These are phyloP conservation scores for Acidiella bohemica DNA, from an alignment of 495 filamentous ascomycete species.

Conservation along the genomic window DNA sequence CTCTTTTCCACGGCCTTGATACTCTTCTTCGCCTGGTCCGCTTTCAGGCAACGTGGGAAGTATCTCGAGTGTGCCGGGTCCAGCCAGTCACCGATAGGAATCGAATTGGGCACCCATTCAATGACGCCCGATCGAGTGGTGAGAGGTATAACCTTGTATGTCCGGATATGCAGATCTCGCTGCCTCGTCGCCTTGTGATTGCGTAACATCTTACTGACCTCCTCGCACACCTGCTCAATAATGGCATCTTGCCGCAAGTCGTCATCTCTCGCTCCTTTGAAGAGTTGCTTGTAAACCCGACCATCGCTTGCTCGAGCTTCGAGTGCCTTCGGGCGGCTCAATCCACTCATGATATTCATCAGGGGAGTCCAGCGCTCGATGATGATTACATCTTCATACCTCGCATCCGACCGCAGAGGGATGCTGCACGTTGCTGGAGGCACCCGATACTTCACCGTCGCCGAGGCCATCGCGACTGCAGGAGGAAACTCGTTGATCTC, in stretches of 20 bases:
- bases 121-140: slow-evolving; percentile 79
- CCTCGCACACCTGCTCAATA: slow-evolving; percentile 98
- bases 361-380: slow-evolving; percentile 53
- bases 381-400: slow-evolving; percentile 64
- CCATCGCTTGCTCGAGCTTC: slow-evolving; percentile 67
- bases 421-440: slow-evolving; percentile 87
- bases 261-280: slow-evolving; percentile 90
- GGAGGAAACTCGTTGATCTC: slow-evolving; percentile 48
- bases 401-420: slow-evolving; percentile 51
- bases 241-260: slow-evolving; percentile 98
- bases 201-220: slow-evolving; percentile 80
- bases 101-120: slow-evolving; percentile 88
- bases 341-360: slow-evolving; percentile 74
- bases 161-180: slow-evolving; percentile 74
- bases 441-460: slow-evolving; percentile 45
- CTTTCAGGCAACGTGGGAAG: slow-evolving; percentile 71
- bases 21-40: slow-evolving; percentile 56
- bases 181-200: slow-evolving; percentile 74
- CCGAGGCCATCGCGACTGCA: slow-evolving; percentile 43
- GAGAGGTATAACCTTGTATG: slow-evolving; percentile 90
- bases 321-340: slow-evolving; percentile 85
- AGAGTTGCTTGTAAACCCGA: slow-evolving; percentile 66
- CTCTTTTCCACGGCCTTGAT: slow-evolving; percentile 59
- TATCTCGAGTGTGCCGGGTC: slow-evolving; percentile 82
- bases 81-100: slow-evolving; percentile 77